Conservation (phyloP, 2,329 filamentous ascomycete genomes). For the Epichloe sylvatica region DNA sequence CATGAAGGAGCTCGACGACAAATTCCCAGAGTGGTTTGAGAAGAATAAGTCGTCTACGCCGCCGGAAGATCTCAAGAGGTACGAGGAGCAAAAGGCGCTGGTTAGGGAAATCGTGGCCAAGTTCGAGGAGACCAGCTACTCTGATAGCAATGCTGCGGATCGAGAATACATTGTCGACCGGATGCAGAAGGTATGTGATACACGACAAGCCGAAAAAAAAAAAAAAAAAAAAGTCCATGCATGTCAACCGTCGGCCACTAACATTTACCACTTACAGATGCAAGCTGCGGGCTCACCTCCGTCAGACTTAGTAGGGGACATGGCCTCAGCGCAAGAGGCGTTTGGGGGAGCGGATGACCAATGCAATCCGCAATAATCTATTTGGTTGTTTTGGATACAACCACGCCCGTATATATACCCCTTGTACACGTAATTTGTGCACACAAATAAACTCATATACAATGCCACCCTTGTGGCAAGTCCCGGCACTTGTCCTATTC, state of each 20-base stretch:
- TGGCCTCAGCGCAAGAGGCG: slow-evolving; percentile 67
- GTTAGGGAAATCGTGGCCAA: slow-evolving; percentile 79
- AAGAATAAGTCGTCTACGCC: slow-evolving; percentile 56
- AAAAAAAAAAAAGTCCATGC: too few relatives aligned
- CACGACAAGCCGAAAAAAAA: background rate
- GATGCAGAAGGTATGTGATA: slow-evolving; percentile 78
- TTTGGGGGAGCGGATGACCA: slow-evolving; percentile 48
- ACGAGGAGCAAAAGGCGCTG: slow-evolving; percentile 64
- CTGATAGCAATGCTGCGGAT: slow-evolving; percentile 67
- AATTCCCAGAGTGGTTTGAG: slow-evolving; percentile 80
- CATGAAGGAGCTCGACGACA: slow-evolving; percentile 91
- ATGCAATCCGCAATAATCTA: slow-evolving; percentile 44
- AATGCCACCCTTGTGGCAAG: background rate
- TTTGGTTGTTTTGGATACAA: slow-evolving; percentile 9
- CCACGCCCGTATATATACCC: slow-evolving; percentile 15
- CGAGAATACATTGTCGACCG: slow-evolving; percentile 88
- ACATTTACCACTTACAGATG: slow-evolving; percentile 48
- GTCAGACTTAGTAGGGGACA: slow-evolving; percentile 78
- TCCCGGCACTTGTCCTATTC: background rate
- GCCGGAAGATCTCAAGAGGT: slow-evolving; percentile 62
- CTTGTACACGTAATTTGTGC: slow-evolving; percentile 7
- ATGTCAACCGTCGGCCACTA: background rate
- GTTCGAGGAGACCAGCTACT: slow-evolving; percentile 72
- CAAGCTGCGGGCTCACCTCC: slow-evolving; percentile 88
- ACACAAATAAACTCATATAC: background rate